Base-by-base conservation (phyloP, 345 rosid species). In the Populus euphratica region DNA sequence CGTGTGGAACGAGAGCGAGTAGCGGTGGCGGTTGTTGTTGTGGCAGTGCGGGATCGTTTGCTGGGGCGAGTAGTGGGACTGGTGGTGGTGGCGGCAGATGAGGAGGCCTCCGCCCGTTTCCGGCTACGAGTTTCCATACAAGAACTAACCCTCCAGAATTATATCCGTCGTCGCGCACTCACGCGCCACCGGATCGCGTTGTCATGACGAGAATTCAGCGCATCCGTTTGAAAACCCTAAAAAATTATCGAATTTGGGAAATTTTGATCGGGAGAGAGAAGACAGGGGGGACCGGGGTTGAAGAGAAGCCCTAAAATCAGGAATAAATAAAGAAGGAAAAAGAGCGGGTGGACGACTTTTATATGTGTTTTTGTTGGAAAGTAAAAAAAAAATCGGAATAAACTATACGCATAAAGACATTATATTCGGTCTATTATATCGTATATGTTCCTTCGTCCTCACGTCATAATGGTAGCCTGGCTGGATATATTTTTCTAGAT, bases 91-190 rank as follows among this genome's bases (percentile, higher is more conserved):
- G 90, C 82, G 96, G 97, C 93, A 86, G 97, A 76, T 90, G 97
- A 96, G 96, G 98, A 87, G 88, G 97, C 98, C 99, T 96, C 98
- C 97, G 97, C 99, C 97, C 99, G 93, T 94, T 96, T 96, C 88
- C 99, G 97, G 96, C 99, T 92, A 76, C 99, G 97, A 90, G 98
- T 96, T 96, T 96, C 99, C 99, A 94, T 96, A 96, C 99, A 96
- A 91, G 65, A 91, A 82, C 91, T 72, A 80, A 81, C 78, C 83
- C 77, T 17, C 82, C 86, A 82, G 87, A 84, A 85, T 83, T 70
- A 49, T 71, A 85, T 74, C 79, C 71, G 83, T 77, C 69, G 82
- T 82, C 73, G 81, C 86, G 83, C 72, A 82, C 88, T 87, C 89
- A 87, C 85, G 86, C 85, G 68, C 79, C 79, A 72, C 85, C 84